Evolutionary conservation across 169 alveolate genomes (phyloP), one percentile per base, ranked within the genome.

Genomic region (Plasmodium ovale): DNA sequence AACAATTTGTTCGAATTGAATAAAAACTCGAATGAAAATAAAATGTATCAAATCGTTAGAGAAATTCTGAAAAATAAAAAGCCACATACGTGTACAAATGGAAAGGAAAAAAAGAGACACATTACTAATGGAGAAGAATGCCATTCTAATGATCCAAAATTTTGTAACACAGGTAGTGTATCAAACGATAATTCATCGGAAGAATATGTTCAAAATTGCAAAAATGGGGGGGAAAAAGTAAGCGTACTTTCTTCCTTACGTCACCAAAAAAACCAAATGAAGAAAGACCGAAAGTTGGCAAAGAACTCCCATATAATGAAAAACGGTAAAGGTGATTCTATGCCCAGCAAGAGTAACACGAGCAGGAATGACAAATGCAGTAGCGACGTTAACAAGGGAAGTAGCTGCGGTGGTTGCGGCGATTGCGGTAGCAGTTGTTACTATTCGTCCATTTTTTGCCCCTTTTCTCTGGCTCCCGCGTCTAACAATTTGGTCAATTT

Each of bases 1-100:
- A 69, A 69, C 25, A 85, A 31, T 35, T 68, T 68, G 5, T 69
- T 56, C 31, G 91, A 85, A 29, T 10, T 33, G 33, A 68, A 85
- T 69, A 85, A 85, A 49, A 42, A 37, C 49, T 27, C 72, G 4
- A 44, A 85, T 1, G 87, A 68, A 56, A 85, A 68, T 31, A 73
- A 85, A 42, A 69, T 85, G 73, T 54, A 54, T 39, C 91, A 85
- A 27, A 85, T 85, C n/a, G 73, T 85, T 33, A 85, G 33, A 44
- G 87, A 85, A 27, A 25, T 47, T 21, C 51, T 79, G 27, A 64
- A 79, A 29, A 64, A 67, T 79, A 51, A 79, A 21, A 64, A 79
- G 29, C n/a, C 14, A 6, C 39, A 65, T 16, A 53, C 6, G 1
- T 33, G 49, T 14, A 29, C 23, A 53, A 14, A 21, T 2, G 56